These are phyloP conservation scores for Sporothrix curviconia DNA, from an alignment of 2,329 filamentous ascomycete genomes.

Conservation along the genomic window DNA sequence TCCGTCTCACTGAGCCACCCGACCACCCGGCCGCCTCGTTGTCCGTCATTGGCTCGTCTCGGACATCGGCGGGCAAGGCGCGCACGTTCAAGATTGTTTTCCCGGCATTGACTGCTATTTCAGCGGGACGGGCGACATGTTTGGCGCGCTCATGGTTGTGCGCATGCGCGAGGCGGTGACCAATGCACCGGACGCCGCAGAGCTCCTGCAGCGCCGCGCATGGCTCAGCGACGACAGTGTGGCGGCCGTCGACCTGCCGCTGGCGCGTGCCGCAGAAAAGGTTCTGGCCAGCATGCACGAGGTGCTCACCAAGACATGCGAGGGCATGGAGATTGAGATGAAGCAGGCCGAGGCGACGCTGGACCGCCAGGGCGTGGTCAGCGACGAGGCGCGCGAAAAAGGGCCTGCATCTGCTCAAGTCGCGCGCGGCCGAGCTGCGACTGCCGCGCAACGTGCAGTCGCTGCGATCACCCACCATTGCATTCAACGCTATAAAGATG, in stretches of 20 bases:
- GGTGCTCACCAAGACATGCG: conserved; percentile 63
- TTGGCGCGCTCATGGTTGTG: conserved; percentile 82
- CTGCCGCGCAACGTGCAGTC: conserved; percentile 69
- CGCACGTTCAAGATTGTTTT: conserved; percentile 87
- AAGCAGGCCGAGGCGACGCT: conserved; percentile 34
- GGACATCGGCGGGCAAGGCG: conserved; percentile 54
- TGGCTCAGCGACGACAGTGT: conserved; percentile 78
- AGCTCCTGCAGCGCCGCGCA: conserved; percentile 38
- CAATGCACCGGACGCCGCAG: conserved; percentile 37
- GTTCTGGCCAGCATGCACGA: conserved; percentile 90
- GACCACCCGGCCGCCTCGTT: conserved; percentile 47
- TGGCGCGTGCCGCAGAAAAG: conserved; percentile 77
- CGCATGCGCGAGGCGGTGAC: conserved; percentile 77
- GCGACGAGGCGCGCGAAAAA: conserved; percentile 42
- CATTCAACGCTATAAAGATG: conserved; percentile 53
- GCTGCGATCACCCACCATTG: conserved; percentile 58
- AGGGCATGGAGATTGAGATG: conserved; percentile 51
- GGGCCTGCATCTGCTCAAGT: conserved; percentile 60
- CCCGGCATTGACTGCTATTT: conserved; percentile 87
- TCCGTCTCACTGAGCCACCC: conserved; percentile 65
- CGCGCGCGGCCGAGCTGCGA: conserved; percentile 82
- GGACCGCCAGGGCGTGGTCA: conserved; percentile 11
- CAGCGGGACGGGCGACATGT: conserved; percentile 96
- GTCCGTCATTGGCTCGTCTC: conserved; percentile 71
- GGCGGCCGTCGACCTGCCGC: conserved; percentile 61